Percentiles rank a stretch among this genome's conserved stretches.
These are phyloP conservation scores for Lolium multiflorum DNA, from an alignment of 176 grass and related monocot genomes.

Conservation along the genomic window DNA sequence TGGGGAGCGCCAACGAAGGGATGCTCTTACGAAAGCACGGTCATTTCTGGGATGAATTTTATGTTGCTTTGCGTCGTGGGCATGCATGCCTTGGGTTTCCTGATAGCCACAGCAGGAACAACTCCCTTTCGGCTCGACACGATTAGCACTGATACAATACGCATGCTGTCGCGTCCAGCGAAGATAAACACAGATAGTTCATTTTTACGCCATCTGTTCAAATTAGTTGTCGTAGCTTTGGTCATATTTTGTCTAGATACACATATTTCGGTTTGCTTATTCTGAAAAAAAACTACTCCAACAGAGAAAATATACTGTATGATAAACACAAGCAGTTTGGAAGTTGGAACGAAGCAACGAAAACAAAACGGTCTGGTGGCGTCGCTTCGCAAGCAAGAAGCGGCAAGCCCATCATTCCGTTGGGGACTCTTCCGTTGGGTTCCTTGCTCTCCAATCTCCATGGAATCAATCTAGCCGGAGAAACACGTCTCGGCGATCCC, in stretches of 20 bases:
- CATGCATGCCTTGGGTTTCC: background rate
- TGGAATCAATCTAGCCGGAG: too few relatives aligned
- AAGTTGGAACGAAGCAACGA: conserved; percentile 14
- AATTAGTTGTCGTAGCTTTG: too few relatives aligned
- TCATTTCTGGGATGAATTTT: background rate
- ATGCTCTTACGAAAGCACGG: too few relatives aligned
- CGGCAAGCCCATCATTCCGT: background rate
- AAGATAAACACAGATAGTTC: background rate
- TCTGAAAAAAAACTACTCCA: too few relatives aligned
- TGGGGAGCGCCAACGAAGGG: too few relatives aligned
- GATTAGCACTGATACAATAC: background rate
- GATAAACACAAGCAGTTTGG: background rate
- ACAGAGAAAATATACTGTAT: too few relatives aligned
- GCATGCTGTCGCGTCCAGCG: background rate
- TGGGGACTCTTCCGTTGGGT: too few relatives aligned
- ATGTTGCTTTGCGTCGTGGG: background rate
- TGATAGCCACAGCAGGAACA: background rate
- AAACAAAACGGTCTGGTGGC: background rate
- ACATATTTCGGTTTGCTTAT: too few relatives aligned
- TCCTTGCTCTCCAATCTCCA: too few relatives aligned
- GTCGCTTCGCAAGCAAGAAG: conserved; percentile 18
- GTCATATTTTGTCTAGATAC: too few relatives aligned
- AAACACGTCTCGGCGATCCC: background rate
- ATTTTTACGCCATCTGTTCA: too few relatives aligned
- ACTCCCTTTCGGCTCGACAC: background rate